Percentiles rank a stretch among this genome's conserved stretches.
phyloP scores from a whole-genome alignment of 2,329 filamentous ascomycete genomes.

The Rachicladosporium sp. region DNA sequence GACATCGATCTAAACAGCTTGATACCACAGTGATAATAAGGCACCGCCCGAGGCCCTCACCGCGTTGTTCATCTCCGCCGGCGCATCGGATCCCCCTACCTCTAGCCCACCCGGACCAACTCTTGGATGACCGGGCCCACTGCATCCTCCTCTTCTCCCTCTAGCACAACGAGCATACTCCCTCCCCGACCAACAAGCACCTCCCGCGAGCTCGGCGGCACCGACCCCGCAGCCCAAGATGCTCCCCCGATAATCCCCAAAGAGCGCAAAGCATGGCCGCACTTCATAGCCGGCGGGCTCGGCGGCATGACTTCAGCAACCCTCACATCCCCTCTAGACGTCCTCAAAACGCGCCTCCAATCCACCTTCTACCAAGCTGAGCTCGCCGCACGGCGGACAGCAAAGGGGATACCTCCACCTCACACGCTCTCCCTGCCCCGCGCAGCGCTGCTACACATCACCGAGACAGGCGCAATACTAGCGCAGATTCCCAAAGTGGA shows the following conservation, averaged over 20 bases:
- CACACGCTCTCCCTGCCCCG: slow-evolving; percentile 51
- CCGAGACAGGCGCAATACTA: slow-evolving; percentile 78
- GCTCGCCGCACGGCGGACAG: slow-evolving; percentile 54
- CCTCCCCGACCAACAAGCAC: slow-evolving; percentile 10
- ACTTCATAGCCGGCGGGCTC: slow-evolving; percentile 78
- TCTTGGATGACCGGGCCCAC: no score
- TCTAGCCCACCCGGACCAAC: no score
- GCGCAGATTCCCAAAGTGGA: slow-evolving; percentile 67
- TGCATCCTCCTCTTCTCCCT: background rate
- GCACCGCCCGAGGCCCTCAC: no score
- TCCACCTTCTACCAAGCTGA: slow-evolving; percentile 90
- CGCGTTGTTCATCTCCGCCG: no score
- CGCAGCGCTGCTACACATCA: slow-evolving; percentile 60
- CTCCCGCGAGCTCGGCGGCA: slow-evolving; percentile 17
- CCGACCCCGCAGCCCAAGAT: slow-evolving; percentile 23
- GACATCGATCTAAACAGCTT: no score
- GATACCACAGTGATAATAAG: no score
- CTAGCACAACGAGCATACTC: background rate
- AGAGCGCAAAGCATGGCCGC: slow-evolving; percentile 65
- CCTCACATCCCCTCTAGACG: slow-evolving; percentile 89
- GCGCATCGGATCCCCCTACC: no score
- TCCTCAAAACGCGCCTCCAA: slow-evolving; percentile 84
- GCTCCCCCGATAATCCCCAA: slow-evolving; percentile 25
- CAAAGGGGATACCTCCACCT: slow-evolving; percentile 41
- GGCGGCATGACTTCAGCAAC: slow-evolving; percentile 85